Evolutionary conservation across 169 alveolate genomes (phyloP), one percentile per base, ranked within the genome.

Genomic region (Blepharisma undulans): DNA sequence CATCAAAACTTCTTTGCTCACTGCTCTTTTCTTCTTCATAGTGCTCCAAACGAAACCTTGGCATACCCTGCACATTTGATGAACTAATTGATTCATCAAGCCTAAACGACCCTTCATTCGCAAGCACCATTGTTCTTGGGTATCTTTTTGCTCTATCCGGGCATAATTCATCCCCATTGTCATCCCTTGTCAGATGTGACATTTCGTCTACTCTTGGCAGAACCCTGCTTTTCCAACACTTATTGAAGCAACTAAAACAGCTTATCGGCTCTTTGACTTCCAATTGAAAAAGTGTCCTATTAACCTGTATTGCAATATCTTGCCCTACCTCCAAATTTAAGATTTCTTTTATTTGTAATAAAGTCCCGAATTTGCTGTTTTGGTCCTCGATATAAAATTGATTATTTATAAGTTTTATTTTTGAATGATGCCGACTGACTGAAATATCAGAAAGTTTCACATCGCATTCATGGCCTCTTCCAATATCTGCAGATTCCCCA

Each of bases 401-500:
- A 80, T 99, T 99, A 19, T 95, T 95, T 90, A 96, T 98, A 92
- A 96, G 97, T 77, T 97, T 94, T 59, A 99, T 96, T 36, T 97
- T 97, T 30, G 99, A 99, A 93, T 99, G 99, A 27, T 94, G 94
- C 90, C 99, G 97, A 18, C 99, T 99, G 66, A 99, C 98, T 33
- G 98, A 99, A 30, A 97, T 97, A 94, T 99, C 99, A 33, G 99
- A 98, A 59, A 99, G 98, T 87, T 99, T 97, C 72, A 99, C 98
- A 80, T 99, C 99, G 80, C 99, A 97, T 91, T 99, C 99, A 92
- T 99, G 99, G 18, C 99, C 99, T 87, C 99, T 97, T 61, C 99
- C 99, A 87, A 97, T 22, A 72, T 72, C 33, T 72, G 36, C 80
- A 4, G 80, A 1, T 29, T 72, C 36, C 7, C 80, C 80, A 18